A percentile compares a stretch with the other conserved stretches of the same genome.
These are phyloP conservation scores for Neonectria sp. DNA, from an alignment of 2,329 filamentous ascomycete species.

Conservation along the genomic window DNA sequence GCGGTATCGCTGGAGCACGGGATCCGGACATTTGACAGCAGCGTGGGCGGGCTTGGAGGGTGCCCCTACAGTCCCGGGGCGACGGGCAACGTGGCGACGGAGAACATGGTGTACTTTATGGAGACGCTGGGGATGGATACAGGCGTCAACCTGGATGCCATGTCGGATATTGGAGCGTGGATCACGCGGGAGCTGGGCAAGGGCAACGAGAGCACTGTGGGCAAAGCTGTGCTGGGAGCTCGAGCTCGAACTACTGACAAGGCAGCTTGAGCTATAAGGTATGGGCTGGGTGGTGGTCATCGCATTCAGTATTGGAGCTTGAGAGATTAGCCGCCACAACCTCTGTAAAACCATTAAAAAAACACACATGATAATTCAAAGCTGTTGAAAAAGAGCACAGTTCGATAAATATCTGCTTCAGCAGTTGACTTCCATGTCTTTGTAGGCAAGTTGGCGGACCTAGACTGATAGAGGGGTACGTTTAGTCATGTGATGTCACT, in stretches of 20 bases:
- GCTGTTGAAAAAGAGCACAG: background rate
- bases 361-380: background rate
- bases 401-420: background rate
- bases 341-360: constrained; percentile 10
- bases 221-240: constrained; percentile 73
- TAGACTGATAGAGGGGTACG: constrained; percentile 9
- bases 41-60: constrained; percentile 85
- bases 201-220: constrained; percentile 76
- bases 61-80: constrained; percentile 90
- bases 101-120: constrained; percentile 86
- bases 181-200: constrained; percentile 76
- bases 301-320: background rate
- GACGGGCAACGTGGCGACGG: constrained; percentile 88
- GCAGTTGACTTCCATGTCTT: background rate
- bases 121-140: constrained; percentile 82
- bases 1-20: constrained; percentile 84
- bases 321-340: background rate
- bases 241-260: constrained; percentile 51
- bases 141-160: constrained; percentile 77
- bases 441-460: background rate
- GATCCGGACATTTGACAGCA: constrained; percentile 83
- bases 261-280: constrained; percentile 37
- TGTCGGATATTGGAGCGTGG: constrained; percentile 81
- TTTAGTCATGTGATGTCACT: constrained; percentile 60
- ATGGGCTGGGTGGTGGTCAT: background rate